Conservation (phyloP, 1,139 yeast species). For the Suhomyces maxii region DNA sequence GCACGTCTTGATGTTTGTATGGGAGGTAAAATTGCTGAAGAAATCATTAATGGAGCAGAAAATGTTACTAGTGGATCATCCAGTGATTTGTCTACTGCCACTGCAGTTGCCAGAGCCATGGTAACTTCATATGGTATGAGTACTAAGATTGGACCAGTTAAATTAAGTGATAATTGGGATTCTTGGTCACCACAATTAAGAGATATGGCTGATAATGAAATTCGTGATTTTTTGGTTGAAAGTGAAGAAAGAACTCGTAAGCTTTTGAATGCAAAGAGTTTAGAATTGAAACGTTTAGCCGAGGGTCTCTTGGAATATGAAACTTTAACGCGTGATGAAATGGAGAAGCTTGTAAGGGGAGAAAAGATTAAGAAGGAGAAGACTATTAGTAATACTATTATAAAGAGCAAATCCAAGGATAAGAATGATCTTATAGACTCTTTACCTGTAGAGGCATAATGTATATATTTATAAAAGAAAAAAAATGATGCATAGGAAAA, state of each 20-base stretch:
- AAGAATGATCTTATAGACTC: slow-evolving; percentile 8
- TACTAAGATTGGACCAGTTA: slow-evolving; percentile 88
- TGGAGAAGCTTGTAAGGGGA: slow-evolving; percentile 82
- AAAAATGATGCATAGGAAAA: neutral
- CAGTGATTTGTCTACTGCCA: slow-evolving; percentile 85
- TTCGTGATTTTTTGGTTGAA: slow-evolving; percentile 66
- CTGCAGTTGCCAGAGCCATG: slow-evolving; percentile 94
- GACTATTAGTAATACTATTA: slow-evolving; percentile 73
- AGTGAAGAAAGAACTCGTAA: slow-evolving; percentile 81
- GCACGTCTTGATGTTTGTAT: slow-evolving; percentile 95
- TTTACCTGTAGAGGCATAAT: slow-evolving; percentile 9
- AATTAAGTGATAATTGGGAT: slow-evolving; percentile 85
- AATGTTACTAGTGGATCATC: slow-evolving; percentile 95
- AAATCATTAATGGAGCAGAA: slow-evolving; percentile 83
- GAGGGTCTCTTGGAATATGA: slow-evolving; percentile 94
- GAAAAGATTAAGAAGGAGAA: slow-evolving; percentile 67
- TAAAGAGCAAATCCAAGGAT: slow-evolving; percentile 39
- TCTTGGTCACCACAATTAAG: slow-evolving; percentile 89
- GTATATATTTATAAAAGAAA: slow-evolving; percentile 1
- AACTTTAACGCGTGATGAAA: slow-evolving; percentile 88
- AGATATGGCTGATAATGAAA: slow-evolving; percentile 91
- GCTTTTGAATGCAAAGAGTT: slow-evolving; percentile 57
- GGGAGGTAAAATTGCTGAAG: slow-evolving; percentile 99
- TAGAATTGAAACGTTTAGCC: slow-evolving; percentile 86
- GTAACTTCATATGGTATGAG: slow-evolving; percentile 97